phyloP scores from a whole-genome alignment of 2,329 filamentous ascomycete genomes.

The Lachnellula hyalina region DNA sequence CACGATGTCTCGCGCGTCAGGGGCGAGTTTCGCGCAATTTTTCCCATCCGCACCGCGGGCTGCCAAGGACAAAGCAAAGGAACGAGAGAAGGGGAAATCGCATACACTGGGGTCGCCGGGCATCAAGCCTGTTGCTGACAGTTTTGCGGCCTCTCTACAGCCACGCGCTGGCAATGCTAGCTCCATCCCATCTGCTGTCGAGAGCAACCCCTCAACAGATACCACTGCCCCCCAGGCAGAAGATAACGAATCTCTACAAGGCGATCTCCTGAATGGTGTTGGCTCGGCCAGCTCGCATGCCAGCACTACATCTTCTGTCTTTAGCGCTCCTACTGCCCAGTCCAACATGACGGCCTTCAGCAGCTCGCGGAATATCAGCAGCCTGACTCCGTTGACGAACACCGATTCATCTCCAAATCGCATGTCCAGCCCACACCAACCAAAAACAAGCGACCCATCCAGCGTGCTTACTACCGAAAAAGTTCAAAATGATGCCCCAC shows the following conservation, averaged over 20 bases:
- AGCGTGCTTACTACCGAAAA: conserved; percentile 28
- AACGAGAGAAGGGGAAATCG: conserved; percentile 54
- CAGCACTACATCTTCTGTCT: conserved; percentile 67
- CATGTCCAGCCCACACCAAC: conserved; percentile 45
- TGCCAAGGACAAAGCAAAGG: conserved; percentile 52
- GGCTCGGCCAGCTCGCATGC: conserved; percentile 68
- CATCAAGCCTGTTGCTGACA: conserved; percentile 30
- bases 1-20: conserved; percentile 73
- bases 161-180: conserved; percentile 28
- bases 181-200: conserved; percentile 9
- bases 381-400: conserved; percentile 61
- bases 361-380: conserved; percentile 34
- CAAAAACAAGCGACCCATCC: conserved; percentile 30
- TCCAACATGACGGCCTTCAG: conserved; percentile 23
- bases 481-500: conserved; percentile 28
- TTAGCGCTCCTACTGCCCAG: conserved; percentile 42
- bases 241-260: conserved; percentile 54
- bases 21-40: conserved; percentile 79
- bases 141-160: conserved; percentile 11
- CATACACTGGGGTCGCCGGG: conserved; percentile 26
- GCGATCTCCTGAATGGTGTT: conserved; percentile 64
- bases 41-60: conserved; percentile 66
- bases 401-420: conserved; percentile 61
- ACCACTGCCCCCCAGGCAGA: conserved; percentile 33
- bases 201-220: conserved; percentile 10